A percentile compares a stretch with the other conserved stretches of the same genome.
phyloP scores from a whole-genome alignment of 2,329 filamentous ascomycete genomes.

The Nigrospora osmanthi region DNA sequence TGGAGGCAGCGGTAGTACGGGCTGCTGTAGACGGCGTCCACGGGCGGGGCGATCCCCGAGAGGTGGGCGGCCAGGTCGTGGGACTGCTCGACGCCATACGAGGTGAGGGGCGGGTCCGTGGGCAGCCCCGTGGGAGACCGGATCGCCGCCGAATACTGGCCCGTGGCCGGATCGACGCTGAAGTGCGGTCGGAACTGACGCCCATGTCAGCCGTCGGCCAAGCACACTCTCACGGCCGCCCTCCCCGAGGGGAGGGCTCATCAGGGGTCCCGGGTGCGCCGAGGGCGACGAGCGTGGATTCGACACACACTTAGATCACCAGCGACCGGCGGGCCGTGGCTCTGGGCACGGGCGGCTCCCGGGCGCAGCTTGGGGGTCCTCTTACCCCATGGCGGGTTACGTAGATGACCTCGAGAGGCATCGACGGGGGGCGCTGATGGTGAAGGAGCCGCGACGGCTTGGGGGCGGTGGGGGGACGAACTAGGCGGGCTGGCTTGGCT shows the following conservation, averaged over 20 bases:
- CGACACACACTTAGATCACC: not conserved
- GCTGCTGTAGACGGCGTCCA: slow-evolving; percentile 74
- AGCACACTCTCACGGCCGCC: slow-evolving; percentile 7
- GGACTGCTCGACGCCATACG: slow-evolving; percentile 79
- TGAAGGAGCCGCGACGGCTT: too few species aligned
- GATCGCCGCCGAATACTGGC: slow-evolving; percentile 66
- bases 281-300: slow-evolving; percentile 2
- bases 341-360: not conserved
- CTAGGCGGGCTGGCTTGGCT: too few species aligned
- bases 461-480: too few species aligned
- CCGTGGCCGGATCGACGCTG: slow-evolving; percentile 74
- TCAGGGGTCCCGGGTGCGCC: slow-evolving; percentile 1
- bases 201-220: slow-evolving; percentile 8
- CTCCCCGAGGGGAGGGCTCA: not conserved
- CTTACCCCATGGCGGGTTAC: slow-evolving; percentile 68
- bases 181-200: slow-evolving; percentile 81
- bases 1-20: slow-evolving; percentile 85
- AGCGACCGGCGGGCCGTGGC: not conserved
- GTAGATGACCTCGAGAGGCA: slow-evolving; percentile 66
- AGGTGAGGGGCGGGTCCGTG: slow-evolving; percentile 79
- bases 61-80: slow-evolving; percentile 66
- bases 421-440: slow-evolving; percentile 18
- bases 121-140: slow-evolving; percentile 81
- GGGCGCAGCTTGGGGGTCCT: slow-evolving; percentile 1
- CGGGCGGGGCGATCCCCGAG: slow-evolving; percentile 51